Evolutionary conservation across 2,329 filamentous ascomycete species (phyloP), one percentile per base, ranked within the genome.

Genomic region (Fusarium floridanum): DNA sequence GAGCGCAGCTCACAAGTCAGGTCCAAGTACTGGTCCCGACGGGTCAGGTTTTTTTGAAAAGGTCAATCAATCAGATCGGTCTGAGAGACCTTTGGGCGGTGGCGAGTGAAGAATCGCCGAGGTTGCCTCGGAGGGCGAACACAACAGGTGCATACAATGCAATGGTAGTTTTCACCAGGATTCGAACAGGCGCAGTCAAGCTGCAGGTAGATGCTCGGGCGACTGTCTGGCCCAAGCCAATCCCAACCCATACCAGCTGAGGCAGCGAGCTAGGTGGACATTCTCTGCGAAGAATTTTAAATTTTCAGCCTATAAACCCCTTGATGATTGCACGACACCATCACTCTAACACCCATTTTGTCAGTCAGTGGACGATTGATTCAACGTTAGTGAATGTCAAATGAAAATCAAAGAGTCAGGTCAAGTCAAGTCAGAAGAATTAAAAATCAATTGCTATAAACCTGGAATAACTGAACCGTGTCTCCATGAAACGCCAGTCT

Each of bases 401-500:
- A n/a, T n/a, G n/a, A n/a, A n/a, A n/a, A 32, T 32, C 29, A 32
- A 11, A 32, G 29, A 32, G 29, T 29, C 22, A 53, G 29, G 9
- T 29, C 16, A 11, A 32, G 29, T 29, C 22, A 53, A 53, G 9
- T 29, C 16, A 11, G 29, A 32, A 32, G 29, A 53, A 53, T 36
- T 64, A 57, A 24, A 24, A 48, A 39, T 73, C 55, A 59, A 72
- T 66, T 71, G 43, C 66, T 64, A 67, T 45, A 62, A 34, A 64
- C 57, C 63, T 66, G 34, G 61, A 56, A 61, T 34, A 72, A 77
- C 64, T 39, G 37, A 69, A 56, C 56, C 36, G 62, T 17, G 43
- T 68, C 66, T 68, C 66, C 72, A n/a, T 34, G 20, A 57, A 67
- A 75, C 74, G 67, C 74, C 76, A 36, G 22, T 50, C 37, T 32